These are phyloP conservation scores for Mycotypha africana DNA, from an alignment of 371 early-diverging fungal genomes.

Conservation along the genomic window DNA sequence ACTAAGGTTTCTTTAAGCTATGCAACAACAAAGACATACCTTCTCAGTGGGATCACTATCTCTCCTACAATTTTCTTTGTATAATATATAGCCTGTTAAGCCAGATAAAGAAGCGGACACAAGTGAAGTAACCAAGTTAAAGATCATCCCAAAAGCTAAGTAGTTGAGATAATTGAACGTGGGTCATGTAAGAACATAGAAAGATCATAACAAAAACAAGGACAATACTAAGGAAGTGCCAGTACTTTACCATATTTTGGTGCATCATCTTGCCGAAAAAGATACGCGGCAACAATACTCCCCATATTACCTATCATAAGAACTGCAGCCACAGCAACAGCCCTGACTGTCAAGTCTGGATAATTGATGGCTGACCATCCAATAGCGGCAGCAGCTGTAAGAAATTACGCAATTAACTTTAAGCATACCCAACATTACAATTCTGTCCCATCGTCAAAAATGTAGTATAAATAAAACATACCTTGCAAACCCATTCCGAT, in stretches of 20 bases:
- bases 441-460: neutral
- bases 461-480: constrained; percentile 8
- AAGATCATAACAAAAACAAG: too few relatives aligned
- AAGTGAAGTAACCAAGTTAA: constrained; percentile 12
- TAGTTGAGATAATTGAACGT: neutral
- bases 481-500: constrained; percentile 26
- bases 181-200: neutral
- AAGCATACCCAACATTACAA: neutral
- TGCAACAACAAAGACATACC: too few relatives aligned
- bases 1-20: too few relatives aligned
- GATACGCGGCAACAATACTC: constrained; percentile 23
- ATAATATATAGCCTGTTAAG: constrained; percentile 11
- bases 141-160: constrained; percentile 15
- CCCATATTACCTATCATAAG: constrained; percentile 22
- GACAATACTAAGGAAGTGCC: too few relatives aligned
- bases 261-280: constrained; percentile 18
- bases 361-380: constrained; percentile 24
- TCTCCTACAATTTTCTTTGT: constrained; percentile 12
- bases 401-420: neutral
- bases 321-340: constrained; percentile 22
- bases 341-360: constrained; percentile 20
- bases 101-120: constrained; percentile 6
- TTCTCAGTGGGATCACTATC: constrained; percentile 6
- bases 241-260: constrained; percentile 30
- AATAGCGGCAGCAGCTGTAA: constrained; percentile 20